Evolutionary conservation across 2,329 filamentous ascomycete genomes (phyloP).

Genomic region (Orbilia brochopaga): DNA sequence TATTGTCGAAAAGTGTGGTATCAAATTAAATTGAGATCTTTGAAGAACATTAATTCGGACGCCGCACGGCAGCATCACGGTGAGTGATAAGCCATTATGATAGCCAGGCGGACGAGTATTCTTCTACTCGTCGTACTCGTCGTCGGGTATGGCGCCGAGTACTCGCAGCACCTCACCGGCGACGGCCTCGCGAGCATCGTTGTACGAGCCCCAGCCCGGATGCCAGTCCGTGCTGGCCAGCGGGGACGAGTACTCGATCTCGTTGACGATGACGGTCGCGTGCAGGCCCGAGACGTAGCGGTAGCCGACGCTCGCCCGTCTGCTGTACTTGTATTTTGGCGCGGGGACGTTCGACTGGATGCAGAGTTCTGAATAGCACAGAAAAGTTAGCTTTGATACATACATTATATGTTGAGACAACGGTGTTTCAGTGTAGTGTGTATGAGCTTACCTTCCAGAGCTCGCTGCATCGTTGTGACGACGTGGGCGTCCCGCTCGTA

Average conservation of each 20-base stretch:
- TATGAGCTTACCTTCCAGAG: conserved; percentile 43
- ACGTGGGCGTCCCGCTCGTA: conserved; percentile 47
- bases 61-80: neutral
- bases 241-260: conserved; percentile 47
- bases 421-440: no score
- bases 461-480: conserved; percentile 45
- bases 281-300: conserved; percentile 43
- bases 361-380: conserved; percentile 24
- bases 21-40: neutral
- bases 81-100: no score
- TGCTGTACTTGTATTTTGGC: conserved; percentile 46
- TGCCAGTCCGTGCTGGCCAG: conserved; percentile 46
- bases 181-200: conserved; percentile 48
- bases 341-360: conserved; percentile 39
- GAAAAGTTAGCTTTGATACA: conserved; percentile 20
- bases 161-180: conserved; percentile 43
- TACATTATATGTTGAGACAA: neutral
- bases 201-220: conserved; percentile 47
- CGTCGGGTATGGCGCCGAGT: conserved; percentile 43
- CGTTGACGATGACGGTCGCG: conserved; percentile 47
- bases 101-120: no score
- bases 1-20: neutral
- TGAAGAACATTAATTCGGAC: neutral
- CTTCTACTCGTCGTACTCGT: conserved; percentile 48
- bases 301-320: conserved; percentile 23